phyloP scores from a whole-genome alignment of 106 monocot species.

The Vanilla planifolia region DNA sequence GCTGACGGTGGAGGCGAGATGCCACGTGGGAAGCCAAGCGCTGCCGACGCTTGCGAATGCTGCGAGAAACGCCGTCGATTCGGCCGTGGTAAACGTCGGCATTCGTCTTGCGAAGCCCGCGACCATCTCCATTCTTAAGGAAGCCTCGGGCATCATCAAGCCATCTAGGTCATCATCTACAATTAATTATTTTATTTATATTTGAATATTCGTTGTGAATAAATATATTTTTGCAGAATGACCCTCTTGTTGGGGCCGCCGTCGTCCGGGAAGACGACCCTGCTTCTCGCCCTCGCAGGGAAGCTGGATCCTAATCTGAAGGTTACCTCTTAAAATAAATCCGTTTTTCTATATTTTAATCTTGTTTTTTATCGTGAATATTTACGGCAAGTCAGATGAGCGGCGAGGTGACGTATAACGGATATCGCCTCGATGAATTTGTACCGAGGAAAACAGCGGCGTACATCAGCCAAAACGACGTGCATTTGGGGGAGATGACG shows the following conservation, averaged over 20 bases:
- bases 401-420: constrained; percentile 73
- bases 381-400: constrained; percentile 11
- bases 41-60: constrained; percentile 57
- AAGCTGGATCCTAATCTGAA: constrained; percentile 65
- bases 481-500: constrained; percentile 89
- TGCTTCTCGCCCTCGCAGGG: constrained; percentile 67
- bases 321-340: constrained; percentile 18
- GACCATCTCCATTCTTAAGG: constrained; percentile 52
- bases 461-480: constrained; percentile 85
- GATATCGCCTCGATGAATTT: constrained; percentile 60
- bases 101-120: constrained; percentile 30
- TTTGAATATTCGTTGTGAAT: background rate
- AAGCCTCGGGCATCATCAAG: constrained; percentile 47
- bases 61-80: constrained; percentile 43
- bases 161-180: constrained; percentile 38
- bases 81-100: constrained; percentile 33
- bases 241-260: constrained; percentile 83
- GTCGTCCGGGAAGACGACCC: constrained; percentile 78
- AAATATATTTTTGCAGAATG: constrained; percentile 42
- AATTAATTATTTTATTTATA: background rate
- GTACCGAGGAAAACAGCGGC: constrained; percentile 82
- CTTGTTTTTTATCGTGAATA: background rate
- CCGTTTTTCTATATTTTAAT: background rate
- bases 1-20: constrained; percentile 43
- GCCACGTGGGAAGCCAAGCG: constrained; percentile 58